These are phyloP conservation scores for Ceratocystis cacaofunesta DNA, from an alignment of 2,329 filamentous ascomycete species.

Conservation along the genomic window DNA sequence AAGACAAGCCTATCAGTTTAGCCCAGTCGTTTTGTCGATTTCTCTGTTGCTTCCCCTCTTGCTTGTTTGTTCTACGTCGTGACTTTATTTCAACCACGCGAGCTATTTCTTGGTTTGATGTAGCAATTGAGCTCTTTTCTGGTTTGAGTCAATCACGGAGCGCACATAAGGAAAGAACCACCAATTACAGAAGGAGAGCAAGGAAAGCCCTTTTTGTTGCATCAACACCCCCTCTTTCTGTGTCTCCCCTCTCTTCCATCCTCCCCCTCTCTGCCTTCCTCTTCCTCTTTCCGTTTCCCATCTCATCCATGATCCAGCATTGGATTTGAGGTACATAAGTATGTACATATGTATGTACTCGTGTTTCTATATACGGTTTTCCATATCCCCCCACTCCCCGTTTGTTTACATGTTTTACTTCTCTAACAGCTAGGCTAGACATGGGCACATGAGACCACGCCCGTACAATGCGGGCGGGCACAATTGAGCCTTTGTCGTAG, in stretches of 20 bases:
- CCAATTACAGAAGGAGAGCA: background rate
- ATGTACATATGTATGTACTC: background rate
- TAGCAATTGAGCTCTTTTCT: constrained; percentile 1
- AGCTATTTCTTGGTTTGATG: background rate
- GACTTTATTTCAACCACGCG: constrained; percentile 1
- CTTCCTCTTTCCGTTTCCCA: background rate
- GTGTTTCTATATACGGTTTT: background rate
- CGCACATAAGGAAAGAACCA: background rate
- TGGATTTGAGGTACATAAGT: background rate
- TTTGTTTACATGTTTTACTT: background rate
- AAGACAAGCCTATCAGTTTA: background rate
- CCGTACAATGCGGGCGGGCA: background rate
- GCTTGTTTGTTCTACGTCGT: background rate
- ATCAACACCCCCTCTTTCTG: background rate
- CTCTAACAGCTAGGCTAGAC: background rate
- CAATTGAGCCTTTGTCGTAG: background rate
- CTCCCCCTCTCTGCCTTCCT: background rate
- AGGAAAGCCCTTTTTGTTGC: background rate
- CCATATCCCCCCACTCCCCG: background rate
- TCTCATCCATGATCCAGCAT: background rate
- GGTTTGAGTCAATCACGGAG: background rate
- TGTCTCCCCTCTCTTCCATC: background rate
- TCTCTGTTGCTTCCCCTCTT: background rate
- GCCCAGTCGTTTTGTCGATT: background rate
- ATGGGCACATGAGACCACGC: background rate